Evolutionary conservation across 371 early-diverging fungal species (phyloP).

Genomic region (Smittium mucronatum): DNA sequence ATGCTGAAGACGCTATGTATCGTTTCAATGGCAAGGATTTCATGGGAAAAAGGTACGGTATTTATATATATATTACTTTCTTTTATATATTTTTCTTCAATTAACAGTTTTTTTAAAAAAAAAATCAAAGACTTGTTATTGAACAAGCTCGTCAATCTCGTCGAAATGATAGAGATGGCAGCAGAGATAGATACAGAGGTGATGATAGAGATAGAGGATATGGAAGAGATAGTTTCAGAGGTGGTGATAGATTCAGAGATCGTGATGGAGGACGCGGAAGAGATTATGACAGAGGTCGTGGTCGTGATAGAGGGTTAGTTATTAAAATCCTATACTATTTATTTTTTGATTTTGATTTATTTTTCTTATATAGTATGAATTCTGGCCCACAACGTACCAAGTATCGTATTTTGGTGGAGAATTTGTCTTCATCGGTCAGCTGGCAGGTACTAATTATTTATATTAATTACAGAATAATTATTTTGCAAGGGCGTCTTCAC

Average conservation of each 20-base stretch:
- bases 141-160: conserved; percentile 18
- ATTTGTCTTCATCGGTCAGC: conserved; percentile 32
- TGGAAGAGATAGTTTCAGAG: conserved; percentile 8
- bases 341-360: neutral
- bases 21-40: conserved; percentile 49
- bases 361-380: neutral
- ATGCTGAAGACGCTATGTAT: conserved; percentile 62
- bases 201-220: neutral
- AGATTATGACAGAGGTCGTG: conserved; percentile 13
- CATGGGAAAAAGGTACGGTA: conserved; percentile 35
- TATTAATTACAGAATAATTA: too few relatives aligned
- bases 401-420: conserved; percentile 30
- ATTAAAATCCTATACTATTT: neutral
- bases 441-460: conserved; percentile 32
- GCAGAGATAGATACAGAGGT: conserved; percentile 10
- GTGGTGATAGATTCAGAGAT: conserved; percentile 13
- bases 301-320: conserved; percentile 8
- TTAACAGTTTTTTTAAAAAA: too few relatives aligned
- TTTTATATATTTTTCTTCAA: neutral
- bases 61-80: conserved; percentile 19
- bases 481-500: too few relatives aligned
- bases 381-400: conserved; percentile 28
- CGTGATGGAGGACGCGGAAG: conserved; percentile 14
- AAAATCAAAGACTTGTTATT: neutral
- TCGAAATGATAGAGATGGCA: conserved; percentile 14